Evolutionary conservation across 2,329 filamentous ascomycete species (phyloP).

Genomic region (Chaetothyriales sp.): DNA sequence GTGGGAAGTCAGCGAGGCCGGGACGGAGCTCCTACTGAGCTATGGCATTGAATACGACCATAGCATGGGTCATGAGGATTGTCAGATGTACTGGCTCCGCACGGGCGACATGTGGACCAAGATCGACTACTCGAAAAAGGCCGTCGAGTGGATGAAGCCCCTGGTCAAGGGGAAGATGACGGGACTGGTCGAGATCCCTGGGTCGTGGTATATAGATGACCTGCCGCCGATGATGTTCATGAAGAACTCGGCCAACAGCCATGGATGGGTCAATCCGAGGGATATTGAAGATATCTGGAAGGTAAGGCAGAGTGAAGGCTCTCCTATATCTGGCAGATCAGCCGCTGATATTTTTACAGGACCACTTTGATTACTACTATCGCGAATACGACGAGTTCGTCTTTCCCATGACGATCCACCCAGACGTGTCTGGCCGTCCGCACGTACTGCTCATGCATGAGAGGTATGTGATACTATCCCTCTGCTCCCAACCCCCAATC

Average conservation of each 20-base stretch:
- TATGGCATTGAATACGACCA: slow-evolving; percentile 35
- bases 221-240: slow-evolving; percentile 36
- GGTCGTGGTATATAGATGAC: slow-evolving; percentile 33
- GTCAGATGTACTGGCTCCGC: slow-evolving; percentile 32
- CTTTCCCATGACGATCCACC: slow-evolving; percentile 66
- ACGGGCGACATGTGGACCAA: slow-evolving; percentile 32
- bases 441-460: slow-evolving; percentile 64
- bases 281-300: slow-evolving; percentile 43
- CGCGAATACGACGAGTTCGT: slow-evolving; percentile 64
- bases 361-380: slow-evolving; percentile 56
- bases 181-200: slow-evolving; percentile 31
- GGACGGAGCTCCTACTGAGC: slow-evolving; percentile 35
- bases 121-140: slow-evolving; percentile 31
- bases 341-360: slow-evolving; percentile 47
- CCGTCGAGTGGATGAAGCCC: slow-evolving; percentile 34
- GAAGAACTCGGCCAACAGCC: slow-evolving; percentile 36
- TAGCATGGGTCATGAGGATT: slow-evolving; percentile 33
- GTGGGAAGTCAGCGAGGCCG: slow-evolving; percentile 61
- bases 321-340: slow-evolving; percentile 22
- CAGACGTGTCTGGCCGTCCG: slow-evolving; percentile 57
- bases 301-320: slow-evolving; percentile 3
- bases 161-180: slow-evolving; percentile 34
- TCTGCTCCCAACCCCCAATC: neutral
- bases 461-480: slow-evolving; percentile 23
- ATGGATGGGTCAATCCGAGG: slow-evolving; percentile 46